Conservation (phyloP, 257 asterid species). For the Solanum acaule region DNA sequence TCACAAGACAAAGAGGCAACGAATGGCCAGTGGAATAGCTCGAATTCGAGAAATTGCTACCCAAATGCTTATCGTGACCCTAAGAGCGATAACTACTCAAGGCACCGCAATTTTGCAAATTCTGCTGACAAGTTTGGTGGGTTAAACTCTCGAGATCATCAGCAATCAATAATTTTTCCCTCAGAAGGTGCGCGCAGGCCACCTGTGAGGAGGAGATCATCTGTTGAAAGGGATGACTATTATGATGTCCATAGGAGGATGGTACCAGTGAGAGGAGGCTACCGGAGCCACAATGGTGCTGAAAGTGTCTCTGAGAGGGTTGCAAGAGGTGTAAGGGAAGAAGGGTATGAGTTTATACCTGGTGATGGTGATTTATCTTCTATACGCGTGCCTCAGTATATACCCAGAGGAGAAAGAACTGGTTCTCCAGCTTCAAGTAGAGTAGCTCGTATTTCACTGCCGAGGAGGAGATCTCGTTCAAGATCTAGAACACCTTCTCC, state of each 20-base stretch:
- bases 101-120: conserved; percentile 32
- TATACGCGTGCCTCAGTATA: conserved; percentile 26
- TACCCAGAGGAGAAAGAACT: conserved; percentile 40
- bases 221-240: conserved; percentile 38
- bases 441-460: conserved; percentile 12
- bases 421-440: conserved; percentile 43
- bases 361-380: conserved; percentile 21
- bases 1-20: conserved; percentile 35
- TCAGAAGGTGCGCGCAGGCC: conserved; percentile 40
- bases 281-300: conserved; percentile 26
- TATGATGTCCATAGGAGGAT: conserved; percentile 33
- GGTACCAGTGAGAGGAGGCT: conserved; percentile 11
- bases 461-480: conserved; percentile 56
- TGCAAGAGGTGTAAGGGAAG: conserved; percentile 37
- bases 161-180: conserved; percentile 30
- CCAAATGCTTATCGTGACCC: conserved; percentile 28
- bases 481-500: conserved; percentile 87
- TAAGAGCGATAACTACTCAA: conserved; percentile 27
- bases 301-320: conserved; percentile 35
- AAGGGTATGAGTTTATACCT: background rate
- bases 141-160: conserved; percentile 23
- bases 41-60: conserved; percentile 45
- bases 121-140: conserved; percentile 29
- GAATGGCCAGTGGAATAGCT: conserved; percentile 29
- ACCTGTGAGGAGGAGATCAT: conserved; percentile 39